Percentiles rank a stretch among this genome's conserved stretches.
Evolutionary conservation across 495 filamentous ascomycete species (phyloP).

Genomic region (Amniculicola lignicola): DNA sequence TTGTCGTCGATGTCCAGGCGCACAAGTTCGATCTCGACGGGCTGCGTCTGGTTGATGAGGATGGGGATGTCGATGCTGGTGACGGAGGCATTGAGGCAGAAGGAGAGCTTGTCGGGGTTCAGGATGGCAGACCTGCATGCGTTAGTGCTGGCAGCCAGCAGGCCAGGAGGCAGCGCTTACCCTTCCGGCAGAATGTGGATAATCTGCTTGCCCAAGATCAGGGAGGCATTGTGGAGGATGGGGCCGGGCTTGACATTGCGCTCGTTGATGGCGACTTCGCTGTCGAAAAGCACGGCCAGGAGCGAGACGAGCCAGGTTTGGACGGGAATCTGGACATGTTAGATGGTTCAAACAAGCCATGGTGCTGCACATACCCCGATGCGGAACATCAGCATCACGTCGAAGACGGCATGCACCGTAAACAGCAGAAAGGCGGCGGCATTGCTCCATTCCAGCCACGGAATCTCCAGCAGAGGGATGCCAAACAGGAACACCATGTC

Average conservation of each 20-base stretch:
- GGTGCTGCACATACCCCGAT: slow-evolving; percentile 61
- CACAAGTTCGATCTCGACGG: slow-evolving; percentile 77
- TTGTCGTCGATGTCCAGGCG: slow-evolving; percentile 80
- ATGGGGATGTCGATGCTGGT: slow-evolving; percentile 70
- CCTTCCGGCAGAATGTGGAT: slow-evolving; percentile 97
- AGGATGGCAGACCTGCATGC: slow-evolving; percentile 71
- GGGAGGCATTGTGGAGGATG: slow-evolving; percentile 82
- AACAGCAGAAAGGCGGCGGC: slow-evolving; percentile 64
- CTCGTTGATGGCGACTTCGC: slow-evolving; percentile 86
- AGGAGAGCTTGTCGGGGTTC: slow-evolving; percentile 72
- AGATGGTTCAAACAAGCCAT: not conserved
- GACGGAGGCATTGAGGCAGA: slow-evolving; percentile 68
- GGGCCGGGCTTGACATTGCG: slow-evolving; percentile 78
- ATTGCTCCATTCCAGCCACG: slow-evolving; percentile 89
- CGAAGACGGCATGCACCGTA: slow-evolving; percentile 63
- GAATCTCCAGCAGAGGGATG: slow-evolving; percentile 79
- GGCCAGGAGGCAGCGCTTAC: slow-evolving; percentile 46
- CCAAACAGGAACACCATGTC: slow-evolving; percentile 82
- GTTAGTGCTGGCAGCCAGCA: slow-evolving; percentile 34
- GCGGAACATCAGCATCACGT: slow-evolving; percentile 88
- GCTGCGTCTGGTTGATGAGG: slow-evolving; percentile 86
- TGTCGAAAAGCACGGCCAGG: slow-evolving; percentile 75
- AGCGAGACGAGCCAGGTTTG: slow-evolving; percentile 64
- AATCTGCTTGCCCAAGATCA: slow-evolving; percentile 92
- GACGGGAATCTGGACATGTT: slow-evolving; percentile 55